Evolutionary conservation across 306 rosid genomes (phyloP).

Genomic region (Prunus mira): DNA sequence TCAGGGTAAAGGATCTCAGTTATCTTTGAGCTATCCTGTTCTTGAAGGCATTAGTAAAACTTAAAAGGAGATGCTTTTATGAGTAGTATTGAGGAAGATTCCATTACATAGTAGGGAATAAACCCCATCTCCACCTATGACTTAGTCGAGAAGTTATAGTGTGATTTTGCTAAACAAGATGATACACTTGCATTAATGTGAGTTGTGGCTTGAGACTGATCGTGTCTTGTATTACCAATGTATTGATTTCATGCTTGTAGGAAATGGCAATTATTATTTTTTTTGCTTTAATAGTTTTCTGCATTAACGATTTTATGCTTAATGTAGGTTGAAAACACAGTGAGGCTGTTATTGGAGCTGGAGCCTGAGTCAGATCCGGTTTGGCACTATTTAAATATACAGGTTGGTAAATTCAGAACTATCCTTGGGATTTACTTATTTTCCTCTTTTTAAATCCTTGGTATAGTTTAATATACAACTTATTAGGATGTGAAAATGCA

Average conservation of each 20-base stretch:
- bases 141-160: neutral
- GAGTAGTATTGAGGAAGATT: neutral
- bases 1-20: neutral
- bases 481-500: constrained; percentile 3
- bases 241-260: too few relatives aligned
- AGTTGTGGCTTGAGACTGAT: neutral
- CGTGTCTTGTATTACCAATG: too few relatives aligned
- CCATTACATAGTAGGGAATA: neutral
- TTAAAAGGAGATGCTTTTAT: neutral
- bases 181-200: neutral
- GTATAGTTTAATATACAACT: neutral
- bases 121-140: neutral
- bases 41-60: neutral
- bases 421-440: neutral
- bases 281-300: constrained; percentile 1
- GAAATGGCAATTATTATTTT: neutral
- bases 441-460: constrained; percentile 6
- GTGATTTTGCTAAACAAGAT: neutral
- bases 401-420: constrained; percentile 43
- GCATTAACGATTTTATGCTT: constrained; percentile 25
- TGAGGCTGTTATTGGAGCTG: constrained; percentile 86
- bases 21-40: neutral
- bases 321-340: constrained; percentile 87
- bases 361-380: constrained; percentile 95
- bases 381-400: constrained; percentile 89